A percentile compares a stretch with the other conserved stretches of the same genome.
phyloP scores from a whole-genome alignment of 164 flowering plant genomes.

The Macadamia tetraphylla region DNA sequence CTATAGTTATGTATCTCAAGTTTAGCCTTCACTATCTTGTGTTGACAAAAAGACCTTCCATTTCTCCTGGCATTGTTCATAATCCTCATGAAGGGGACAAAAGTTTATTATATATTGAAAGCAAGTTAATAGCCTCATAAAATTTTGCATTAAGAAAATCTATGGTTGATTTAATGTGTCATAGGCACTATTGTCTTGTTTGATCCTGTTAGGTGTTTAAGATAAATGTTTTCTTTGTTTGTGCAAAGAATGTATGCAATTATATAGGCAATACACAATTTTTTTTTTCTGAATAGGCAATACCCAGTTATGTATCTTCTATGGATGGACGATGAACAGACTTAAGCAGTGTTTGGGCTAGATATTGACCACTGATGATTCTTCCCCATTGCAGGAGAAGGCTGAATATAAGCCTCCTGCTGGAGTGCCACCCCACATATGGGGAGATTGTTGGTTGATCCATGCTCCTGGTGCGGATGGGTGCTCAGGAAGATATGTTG shows the following conservation, averaged over 20 bases:
- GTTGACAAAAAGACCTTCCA: not conserved
- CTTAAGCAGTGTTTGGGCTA: not conserved
- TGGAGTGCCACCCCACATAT: conserved; percentile 53
- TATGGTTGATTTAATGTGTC: too few species aligned
- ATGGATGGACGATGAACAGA: too few species aligned
- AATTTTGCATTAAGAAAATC: not conserved
- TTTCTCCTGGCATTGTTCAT: too few species aligned
- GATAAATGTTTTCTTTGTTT: not conserved
- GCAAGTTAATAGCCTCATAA: not conserved
- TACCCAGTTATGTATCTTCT: too few species aligned
- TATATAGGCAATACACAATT: not conserved
- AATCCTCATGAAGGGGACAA: not conserved
- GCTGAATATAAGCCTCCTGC: conserved; percentile 67
- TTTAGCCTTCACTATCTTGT: too few species aligned
- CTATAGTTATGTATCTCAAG: not conserved
- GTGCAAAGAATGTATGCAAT: too few species aligned
- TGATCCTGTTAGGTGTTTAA: not conserved
- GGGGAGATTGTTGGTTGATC: conserved; percentile 95
- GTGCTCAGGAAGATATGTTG: conserved; percentile 85
- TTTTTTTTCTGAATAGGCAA: too few species aligned
- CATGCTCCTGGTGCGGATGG: conserved; percentile 96
- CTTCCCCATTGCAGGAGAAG: conserved; percentile 53
- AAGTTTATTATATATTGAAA: not conserved
- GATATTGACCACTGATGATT: conserved; percentile 1
- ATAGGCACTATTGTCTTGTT: not conserved